Conservation (phyloP, 2,329 filamentous ascomycete genomes). For the Ophiostoma sp. region DNA sequence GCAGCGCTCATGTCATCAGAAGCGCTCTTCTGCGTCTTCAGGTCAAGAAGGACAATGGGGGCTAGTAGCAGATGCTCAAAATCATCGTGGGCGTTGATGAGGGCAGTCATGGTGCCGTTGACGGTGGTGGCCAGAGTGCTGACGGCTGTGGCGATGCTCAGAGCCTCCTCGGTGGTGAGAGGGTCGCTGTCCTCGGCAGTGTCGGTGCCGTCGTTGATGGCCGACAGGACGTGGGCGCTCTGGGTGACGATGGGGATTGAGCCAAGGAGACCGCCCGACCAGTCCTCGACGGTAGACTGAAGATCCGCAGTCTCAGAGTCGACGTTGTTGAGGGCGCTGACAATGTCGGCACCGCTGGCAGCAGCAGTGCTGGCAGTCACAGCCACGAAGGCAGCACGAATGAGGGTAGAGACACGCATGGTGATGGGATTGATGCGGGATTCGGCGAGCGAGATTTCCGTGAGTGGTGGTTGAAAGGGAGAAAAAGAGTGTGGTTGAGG, state of each 20-base stretch:
- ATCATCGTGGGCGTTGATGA: slow-evolving; percentile 44
- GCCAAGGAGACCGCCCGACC: slow-evolving; percentile 43
- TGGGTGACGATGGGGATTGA: slow-evolving; percentile 44
- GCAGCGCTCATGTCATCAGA: slow-evolving; percentile 42
- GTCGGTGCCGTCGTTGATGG: slow-evolving; percentile 43
- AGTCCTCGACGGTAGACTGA: slow-evolving; percentile 38
- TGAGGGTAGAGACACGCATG: slow-evolving; percentile 4
- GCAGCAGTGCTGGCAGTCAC: neutral
- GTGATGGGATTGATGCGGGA: neutral
- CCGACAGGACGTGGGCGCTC: slow-evolving; percentile 42
- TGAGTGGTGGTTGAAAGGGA: neutral
- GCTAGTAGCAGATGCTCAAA: slow-evolving; percentile 47
- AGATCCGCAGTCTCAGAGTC: slow-evolving; percentile 11
- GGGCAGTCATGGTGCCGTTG: slow-evolving; percentile 41
- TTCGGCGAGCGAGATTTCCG: neutral
- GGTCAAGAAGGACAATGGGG: slow-evolving; percentile 45
- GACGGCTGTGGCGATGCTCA: slow-evolving; percentile 43
- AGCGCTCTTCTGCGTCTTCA: slow-evolving; percentile 44
- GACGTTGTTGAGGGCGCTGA: slow-evolving; percentile 19
- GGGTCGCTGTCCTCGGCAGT: slow-evolving; percentile 41
- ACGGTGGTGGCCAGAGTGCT: slow-evolving; percentile 41
- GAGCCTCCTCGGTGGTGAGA: slow-evolving; percentile 42
- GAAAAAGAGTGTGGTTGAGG: neutral
- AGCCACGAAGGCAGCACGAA: neutral
- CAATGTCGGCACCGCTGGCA: slow-evolving; percentile 19